Evolutionary conservation across 345 rosid species (phyloP), one percentile per base, ranked within the genome.

Genomic region (Citrus sp.): DNA sequence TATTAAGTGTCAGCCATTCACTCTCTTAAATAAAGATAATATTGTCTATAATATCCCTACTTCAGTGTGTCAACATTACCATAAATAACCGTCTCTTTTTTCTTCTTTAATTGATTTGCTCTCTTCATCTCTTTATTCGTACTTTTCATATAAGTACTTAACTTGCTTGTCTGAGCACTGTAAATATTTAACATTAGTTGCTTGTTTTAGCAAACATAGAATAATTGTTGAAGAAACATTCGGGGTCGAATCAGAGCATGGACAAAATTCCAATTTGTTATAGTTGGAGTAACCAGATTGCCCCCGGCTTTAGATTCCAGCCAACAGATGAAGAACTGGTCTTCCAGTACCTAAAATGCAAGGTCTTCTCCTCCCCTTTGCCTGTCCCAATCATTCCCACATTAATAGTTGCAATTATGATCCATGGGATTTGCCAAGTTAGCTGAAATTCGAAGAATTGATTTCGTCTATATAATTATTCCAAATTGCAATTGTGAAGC

Each of bases 261-360:
- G 82, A 82, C 71, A 85, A 69, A n/a, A 73, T 78, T 80, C 40
- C 81, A 76, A 62, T 86, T 84, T 56, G 82, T 80, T 28, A 79
- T 69, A 68, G 76, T 82, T 77, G 88, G 90, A 76, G 79, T 73
- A 32, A 83, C 77, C 77, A 88, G 85, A 76, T 77, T 92, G 69
- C 94, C 94, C 93, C 94, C 0, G 91, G 92, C 16, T 92, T 90
- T 75, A 77, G 92, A 16, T 92, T 90, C 64, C 91, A 92, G 73
- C 97, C 97, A 1, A 90, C 92, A 5, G 93, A 92, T n/a, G 89
- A 90, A 84, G 97, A 92, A 74, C 91, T 92, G 58, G 90, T 90
- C 1, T 87, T 89, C 54, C 94, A 89, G 78, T 92, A 92, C 84
- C 84, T 92, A 19, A 85, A 80, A 78, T 82, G 89, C 70, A 92